phyloP scores from a whole-genome alignment of 345 rosid species.

The Syzygium aqueum region DNA sequence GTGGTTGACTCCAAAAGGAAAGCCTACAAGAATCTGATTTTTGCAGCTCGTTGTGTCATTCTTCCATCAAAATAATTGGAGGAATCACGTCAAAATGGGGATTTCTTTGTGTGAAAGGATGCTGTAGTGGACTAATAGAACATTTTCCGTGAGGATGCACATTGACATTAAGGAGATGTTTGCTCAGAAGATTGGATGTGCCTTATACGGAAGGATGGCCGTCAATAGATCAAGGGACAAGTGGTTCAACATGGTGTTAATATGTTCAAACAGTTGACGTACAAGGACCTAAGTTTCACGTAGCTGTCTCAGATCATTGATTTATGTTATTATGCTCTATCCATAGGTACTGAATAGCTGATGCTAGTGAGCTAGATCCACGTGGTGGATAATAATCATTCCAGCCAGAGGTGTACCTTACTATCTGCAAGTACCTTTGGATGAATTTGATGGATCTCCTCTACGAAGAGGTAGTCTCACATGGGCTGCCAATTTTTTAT shows the following conservation, averaged over 20 bases:
- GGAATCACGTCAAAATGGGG: not conserved
- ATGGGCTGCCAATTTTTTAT: not conserved
- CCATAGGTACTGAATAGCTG: not conserved
- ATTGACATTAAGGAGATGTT: not conserved
- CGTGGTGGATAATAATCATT: not conserved
- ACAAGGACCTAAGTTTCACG: not conserved
- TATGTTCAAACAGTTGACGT: not conserved
- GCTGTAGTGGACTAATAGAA: not conserved
- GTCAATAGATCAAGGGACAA: not conserved
- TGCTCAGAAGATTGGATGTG: not conserved
- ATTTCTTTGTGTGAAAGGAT: not conserved
- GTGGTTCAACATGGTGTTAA: not conserved
- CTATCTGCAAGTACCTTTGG: not conserved
- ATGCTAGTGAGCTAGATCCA: not conserved
- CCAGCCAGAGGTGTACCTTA: not conserved
- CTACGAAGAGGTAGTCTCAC: not conserved
- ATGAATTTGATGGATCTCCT: not conserved
- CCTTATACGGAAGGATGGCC: not conserved
- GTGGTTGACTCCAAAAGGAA: not conserved
- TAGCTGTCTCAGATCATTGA: not conserved
- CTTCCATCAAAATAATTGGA: not conserved
- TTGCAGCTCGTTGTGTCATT: not conserved
- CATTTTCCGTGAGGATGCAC: not conserved
- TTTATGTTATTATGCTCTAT: not conserved
- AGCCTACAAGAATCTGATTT: not conserved